These are phyloP conservation scores for Fusarium sp. DNA, from an alignment of 2,329 filamentous ascomycete genomes.

Conservation along the genomic window DNA sequence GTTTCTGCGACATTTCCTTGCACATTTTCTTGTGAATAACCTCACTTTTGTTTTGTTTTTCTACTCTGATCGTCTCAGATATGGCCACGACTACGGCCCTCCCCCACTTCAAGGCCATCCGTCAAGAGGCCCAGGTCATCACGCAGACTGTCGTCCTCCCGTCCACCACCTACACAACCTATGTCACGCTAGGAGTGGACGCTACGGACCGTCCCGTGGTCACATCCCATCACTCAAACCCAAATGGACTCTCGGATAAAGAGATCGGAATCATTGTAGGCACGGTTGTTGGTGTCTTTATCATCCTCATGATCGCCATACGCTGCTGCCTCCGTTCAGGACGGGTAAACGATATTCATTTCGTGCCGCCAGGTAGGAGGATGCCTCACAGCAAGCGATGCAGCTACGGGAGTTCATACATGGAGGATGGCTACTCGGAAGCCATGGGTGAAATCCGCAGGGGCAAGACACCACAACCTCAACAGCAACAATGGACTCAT, in stretches of 20 bases:
- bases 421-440: constrained; percentile 28
- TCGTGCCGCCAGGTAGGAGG: neutral
- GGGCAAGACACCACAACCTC: neutral
- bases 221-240: constrained; percentile 24
- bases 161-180: constrained; percentile 52
- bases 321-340: constrained; percentile 46
- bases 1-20: constrained; percentile 12
- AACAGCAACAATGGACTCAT: neutral
- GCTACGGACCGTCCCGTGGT: constrained; percentile 28
- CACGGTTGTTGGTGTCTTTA: constrained; percentile 53
- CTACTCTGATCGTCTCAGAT: neutral
- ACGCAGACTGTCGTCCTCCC: constrained; percentile 53
- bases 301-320: constrained; percentile 50
- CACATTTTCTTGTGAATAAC: constrained; percentile 34
- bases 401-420: constrained; percentile 32
- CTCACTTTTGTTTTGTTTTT: constrained; percentile 18
- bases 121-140: constrained; percentile 48
- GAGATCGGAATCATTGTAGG: constrained; percentile 58
- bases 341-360: constrained; percentile 1
- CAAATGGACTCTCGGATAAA: constrained; percentile 47
- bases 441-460: neutral
- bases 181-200: constrained; percentile 48
- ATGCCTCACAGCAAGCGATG: constrained; percentile 12
- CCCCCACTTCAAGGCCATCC: constrained; percentile 34
- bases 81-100: constrained; percentile 16